Evolutionary conservation across 805 yeast species (phyloP).

Genomic region (Naumovozyma dairenensis): DNA sequence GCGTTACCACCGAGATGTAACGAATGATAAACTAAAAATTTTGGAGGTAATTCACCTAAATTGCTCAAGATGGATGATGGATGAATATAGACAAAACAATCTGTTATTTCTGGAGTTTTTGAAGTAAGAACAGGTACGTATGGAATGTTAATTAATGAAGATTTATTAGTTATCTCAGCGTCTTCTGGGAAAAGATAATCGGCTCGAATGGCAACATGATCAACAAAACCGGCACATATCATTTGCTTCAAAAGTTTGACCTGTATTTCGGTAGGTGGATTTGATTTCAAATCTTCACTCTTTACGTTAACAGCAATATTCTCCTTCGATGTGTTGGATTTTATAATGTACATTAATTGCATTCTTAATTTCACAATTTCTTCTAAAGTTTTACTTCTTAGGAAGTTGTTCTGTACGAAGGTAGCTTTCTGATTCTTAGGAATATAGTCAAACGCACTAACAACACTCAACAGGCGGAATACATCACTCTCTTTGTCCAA

Average conservation of each 20-base stretch:
- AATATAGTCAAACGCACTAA: slow-evolving; percentile 80
- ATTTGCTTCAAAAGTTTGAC: slow-evolving; percentile 78
- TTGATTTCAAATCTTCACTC: slow-evolving; percentile 41
- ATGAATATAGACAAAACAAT: slow-evolving; percentile 62
- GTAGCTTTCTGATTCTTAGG: slow-evolving; percentile 34
- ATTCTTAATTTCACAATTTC: slow-evolving; percentile 74
- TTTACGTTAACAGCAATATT: slow-evolving; percentile 41
- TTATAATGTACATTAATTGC: slow-evolving; percentile 71
- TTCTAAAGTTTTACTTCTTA: slow-evolving; percentile 73
- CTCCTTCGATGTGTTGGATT: slow-evolving; percentile 51
- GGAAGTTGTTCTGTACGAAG: slow-evolving; percentile 52
- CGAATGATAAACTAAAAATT: slow-evolving; percentile 63
- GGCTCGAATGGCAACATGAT: slow-evolving; percentile 79
- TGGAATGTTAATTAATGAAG: slow-evolving; percentile 51
- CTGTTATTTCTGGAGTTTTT: slow-evolving; percentile 34
- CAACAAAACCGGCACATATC: slow-evolving; percentile 86
- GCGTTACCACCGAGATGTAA: slow-evolving; percentile 47
- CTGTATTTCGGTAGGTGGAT: slow-evolving; percentile 61
- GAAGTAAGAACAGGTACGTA: slow-evolving; percentile 45
- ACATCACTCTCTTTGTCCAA: slow-evolving; percentile 73
- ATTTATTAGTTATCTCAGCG: slow-evolving; percentile 45
- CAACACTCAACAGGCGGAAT: slow-evolving; percentile 63
- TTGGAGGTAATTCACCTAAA: slow-evolving; percentile 65
- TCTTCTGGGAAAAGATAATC: slow-evolving; percentile 60
- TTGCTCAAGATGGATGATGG: slow-evolving; percentile 58